These are phyloP conservation scores for Cephalotrichum gorgonifer DNA, from an alignment of 2,329 filamentous ascomycete genomes.

Conservation along the genomic window DNA sequence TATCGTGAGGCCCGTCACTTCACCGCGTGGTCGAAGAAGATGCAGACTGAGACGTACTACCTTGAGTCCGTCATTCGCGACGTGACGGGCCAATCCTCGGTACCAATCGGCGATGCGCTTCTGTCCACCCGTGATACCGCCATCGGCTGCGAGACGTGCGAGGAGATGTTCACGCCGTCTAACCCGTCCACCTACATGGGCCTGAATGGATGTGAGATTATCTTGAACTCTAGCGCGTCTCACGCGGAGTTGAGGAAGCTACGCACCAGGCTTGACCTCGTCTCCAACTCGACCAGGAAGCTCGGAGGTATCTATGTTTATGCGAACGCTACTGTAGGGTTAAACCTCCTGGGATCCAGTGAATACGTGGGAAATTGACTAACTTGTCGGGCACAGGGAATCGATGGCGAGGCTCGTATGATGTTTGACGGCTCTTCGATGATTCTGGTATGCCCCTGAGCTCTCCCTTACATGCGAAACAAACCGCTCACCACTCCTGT, in stretches of 20 bases:
- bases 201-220: slow-evolving; percentile 44
- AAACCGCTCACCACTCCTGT: neutral
- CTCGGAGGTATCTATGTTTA: slow-evolving; percentile 46
- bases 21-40: slow-evolving; percentile 25
- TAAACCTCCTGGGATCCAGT: too few species aligned
- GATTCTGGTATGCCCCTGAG: slow-evolving; percentile 2
- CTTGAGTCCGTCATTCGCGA: slow-evolving; percentile 19
- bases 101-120: slow-evolving; percentile 29
- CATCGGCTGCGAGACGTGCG: slow-evolving; percentile 29
- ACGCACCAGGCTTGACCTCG: slow-evolving; percentile 51
- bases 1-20: slow-evolving; percentile 30
- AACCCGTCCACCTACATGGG: slow-evolving; percentile 45
- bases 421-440: slow-evolving; percentile 27
- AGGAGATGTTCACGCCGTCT: slow-evolving; percentile 21
- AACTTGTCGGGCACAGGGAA: neutral
- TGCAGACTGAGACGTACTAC: slow-evolving; percentile 24
- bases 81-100: slow-evolving; percentile 20
- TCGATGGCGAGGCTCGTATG: slow-evolving; percentile 18
- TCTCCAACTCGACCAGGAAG: slow-evolving; percentile 55
- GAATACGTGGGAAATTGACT: slow-evolving; percentile 10
- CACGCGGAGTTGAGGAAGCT: slow-evolving; percentile 54
- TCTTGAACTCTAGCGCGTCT: slow-evolving; percentile 19
- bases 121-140: slow-evolving; percentile 26
- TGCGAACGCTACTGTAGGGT: slow-evolving; percentile 21
- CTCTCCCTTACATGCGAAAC: neutral